A percentile compares a stretch with the other conserved stretches of the same genome.
These are phyloP conservation scores for Flaveria trinervia DNA, from an alignment of 129 eudicot genomes.

Conservation along the genomic window DNA sequence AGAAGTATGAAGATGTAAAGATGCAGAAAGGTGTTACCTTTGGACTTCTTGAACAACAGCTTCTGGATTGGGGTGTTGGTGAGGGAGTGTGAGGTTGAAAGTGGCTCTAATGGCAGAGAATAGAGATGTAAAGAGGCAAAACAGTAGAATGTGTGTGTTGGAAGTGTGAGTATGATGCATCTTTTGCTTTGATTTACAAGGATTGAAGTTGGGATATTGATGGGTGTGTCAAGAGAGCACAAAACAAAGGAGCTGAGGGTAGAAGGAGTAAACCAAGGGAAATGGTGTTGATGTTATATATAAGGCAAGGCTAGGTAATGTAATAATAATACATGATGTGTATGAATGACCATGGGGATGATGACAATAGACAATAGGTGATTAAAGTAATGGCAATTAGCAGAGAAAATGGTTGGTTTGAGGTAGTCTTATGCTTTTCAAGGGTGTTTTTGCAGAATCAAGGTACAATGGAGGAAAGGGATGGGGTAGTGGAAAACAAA, in stretches of 20 bases:
- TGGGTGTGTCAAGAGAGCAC: slow-evolving; percentile 27
- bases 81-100: slow-evolving; percentile 76
- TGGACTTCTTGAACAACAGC: slow-evolving; percentile 75
- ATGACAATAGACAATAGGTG: too few relatives aligned
- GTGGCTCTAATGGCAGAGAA: slow-evolving; percentile 43
- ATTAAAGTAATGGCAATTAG: too few relatives aligned
- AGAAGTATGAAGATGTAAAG: background rate
- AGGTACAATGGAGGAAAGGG: too few relatives aligned
- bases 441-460: too few relatives aligned
- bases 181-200: slow-evolving; percentile 30
- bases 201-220: slow-evolving; percentile 21
- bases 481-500: too few relatives aligned
- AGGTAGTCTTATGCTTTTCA: too few relatives aligned
- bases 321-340: too few relatives aligned
- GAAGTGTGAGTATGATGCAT: slow-evolving; percentile 44
- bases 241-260: too few relatives aligned
- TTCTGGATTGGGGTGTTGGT: slow-evolving; percentile 93
- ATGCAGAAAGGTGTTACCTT: slow-evolving; percentile 47
- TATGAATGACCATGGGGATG: too few relatives aligned
- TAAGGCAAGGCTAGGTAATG: too few relatives aligned
- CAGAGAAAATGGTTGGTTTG: too few relatives aligned
- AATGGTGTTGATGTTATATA: slow-evolving; percentile 16
- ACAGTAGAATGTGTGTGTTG: slow-evolving; percentile 47
- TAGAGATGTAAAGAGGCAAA: slow-evolving; percentile 49
- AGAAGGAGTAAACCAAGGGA: slow-evolving; percentile 24